Evolutionary conservation across 306 rosid species (phyloP).

Genomic region (Cicer bijugum): DNA sequence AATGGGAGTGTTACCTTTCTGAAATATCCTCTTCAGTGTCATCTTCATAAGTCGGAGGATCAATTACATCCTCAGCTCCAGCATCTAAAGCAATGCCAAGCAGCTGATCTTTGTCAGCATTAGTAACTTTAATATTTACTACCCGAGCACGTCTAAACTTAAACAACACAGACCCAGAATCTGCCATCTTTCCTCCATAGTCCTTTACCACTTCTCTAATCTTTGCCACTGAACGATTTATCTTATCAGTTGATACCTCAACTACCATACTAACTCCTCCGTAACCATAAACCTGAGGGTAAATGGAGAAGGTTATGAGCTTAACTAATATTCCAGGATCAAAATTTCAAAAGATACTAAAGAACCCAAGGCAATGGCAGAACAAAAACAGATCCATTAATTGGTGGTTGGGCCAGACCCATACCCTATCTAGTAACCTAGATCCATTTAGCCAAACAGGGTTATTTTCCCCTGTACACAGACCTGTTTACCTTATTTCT

Average conservation of each 20-base stretch:
- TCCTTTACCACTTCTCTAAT: slow-evolving; percentile 85
- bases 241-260: slow-evolving; percentile 88
- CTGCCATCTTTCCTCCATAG: slow-evolving; percentile 97
- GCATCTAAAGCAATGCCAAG: slow-evolving; percentile 77
- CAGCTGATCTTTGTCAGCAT: slow-evolving; percentile 82
- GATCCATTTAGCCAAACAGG: slow-evolving; percentile 5
- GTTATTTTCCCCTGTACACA: slow-evolving; percentile 23
- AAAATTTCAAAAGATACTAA: slow-evolving; percentile 27
- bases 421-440: slow-evolving; percentile 17
- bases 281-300: slow-evolving; percentile 77
- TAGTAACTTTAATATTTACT: slow-evolving; percentile 67
- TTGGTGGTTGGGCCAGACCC: not conserved
- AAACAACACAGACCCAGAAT: slow-evolving; percentile 84
- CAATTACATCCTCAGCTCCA: slow-evolving; percentile 95
- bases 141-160: slow-evolving; percentile 85
- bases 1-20: slow-evolving; percentile 60
- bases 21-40: slow-evolving; percentile 78
- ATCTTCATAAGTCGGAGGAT: slow-evolving; percentile 78
- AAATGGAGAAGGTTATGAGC: slow-evolving; percentile 20
- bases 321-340: slow-evolving; percentile 32
- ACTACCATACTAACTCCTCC: slow-evolving; percentile 95
- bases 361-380: slow-evolving; percentile 18
- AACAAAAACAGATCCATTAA: not conserved
- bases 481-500: slow-evolving; percentile 10
- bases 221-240: slow-evolving; percentile 79